Evolutionary conservation across 352 stramenopile genomes (phyloP), one percentile per base, ranked within the genome.

Genomic region (Globisporangium iwayamae): DNA sequence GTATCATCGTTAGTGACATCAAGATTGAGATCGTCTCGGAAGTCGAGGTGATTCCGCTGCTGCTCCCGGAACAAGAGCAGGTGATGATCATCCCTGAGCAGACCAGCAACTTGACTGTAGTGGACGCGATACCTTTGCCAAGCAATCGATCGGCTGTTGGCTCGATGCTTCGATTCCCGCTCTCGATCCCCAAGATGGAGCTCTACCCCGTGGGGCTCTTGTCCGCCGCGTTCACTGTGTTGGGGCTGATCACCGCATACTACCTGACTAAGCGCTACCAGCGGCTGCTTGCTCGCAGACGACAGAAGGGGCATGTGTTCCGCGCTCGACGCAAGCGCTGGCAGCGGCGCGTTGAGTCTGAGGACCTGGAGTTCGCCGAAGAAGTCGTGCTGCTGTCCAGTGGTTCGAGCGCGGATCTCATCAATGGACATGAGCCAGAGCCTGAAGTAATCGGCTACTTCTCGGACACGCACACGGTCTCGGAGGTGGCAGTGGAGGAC

Each of bases 371-470:
- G 2, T 51, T 61, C 25, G 54, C 63, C 0, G 78, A 87, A 62
- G 75, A 81, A 54, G 78, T 87, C 20, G 74, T 83, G 39, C 58
- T 84, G 45, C 53, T 86, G 22, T 25, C 63, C 43, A 48, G 43
- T 48, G 14, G 43, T 9, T 20, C 43, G 7, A 20, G 6, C 4
- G 16, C 43, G 4, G 28, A 41, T 32, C 7, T 13, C 1, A 46
- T 8, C 1, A 46, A 50, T 53, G n/a, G 30, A 53, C 46, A 59
- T 16, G 63, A 80, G 30, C 32, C 46, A 1, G 64, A 63, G 47
- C 51, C 56, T 14, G 64, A 79, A 60, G 54, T 46, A 28, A 13
- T 63, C 0, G 18, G 20, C 8, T 50, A 60, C 30, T 47, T 41
- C 2, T 56, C 47, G 14, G 32, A 52, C n/a, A 53, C 28, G 25